Evolutionary conservation across 768 basidiomycete genomes (phyloP), one percentile per base, ranked within the genome.

Genomic region (Lactarius psammicola): DNA sequence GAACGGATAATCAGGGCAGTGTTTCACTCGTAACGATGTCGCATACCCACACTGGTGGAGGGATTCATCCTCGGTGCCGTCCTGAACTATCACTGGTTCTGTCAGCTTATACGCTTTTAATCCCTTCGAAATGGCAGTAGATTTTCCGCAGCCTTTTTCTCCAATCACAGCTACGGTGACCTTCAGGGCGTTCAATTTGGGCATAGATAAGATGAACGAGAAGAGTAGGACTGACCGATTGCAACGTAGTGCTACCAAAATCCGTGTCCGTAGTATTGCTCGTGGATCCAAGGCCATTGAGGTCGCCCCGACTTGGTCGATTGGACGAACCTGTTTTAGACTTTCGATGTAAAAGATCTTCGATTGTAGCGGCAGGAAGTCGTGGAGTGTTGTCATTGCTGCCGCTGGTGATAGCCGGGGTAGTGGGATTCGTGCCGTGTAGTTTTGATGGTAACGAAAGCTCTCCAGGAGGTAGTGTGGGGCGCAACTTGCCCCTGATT

Each of bases 161-260:
- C 96, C 96, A 46, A 95, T 81, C 38, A 98, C 87, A 36, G 88
- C 87, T 34, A 98, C 79, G 10, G 87, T 85, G 57, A 90, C 75
- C 59, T 75, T 71, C 17, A 72, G 58, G 51, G 26, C 58, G 20
- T 66, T 72, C 20, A 68, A 49, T 38, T 7, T 20, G 40, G 33
- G 49, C 26, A 2, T 3, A 15, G 11, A 18, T 44, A 34, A 28
- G 5, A 33, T 1, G 31, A 62, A 38, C 28, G 49, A 20, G 33
- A 63, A 11, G 42, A 59, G 54, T 17, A 31, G 49, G 40, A 66
- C 65, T 46, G 33, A 66, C 65, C 51, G 65, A 46, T 31, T 53
- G 67, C 33, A 60, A 55, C 18, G 4, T 30, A 10, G 17, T 38
- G 18, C 61, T 42, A 40, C 68, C 57, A 40, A n/a, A 60, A 44